Evolutionary conservation across 345 rosid species (phyloP).

Genomic region (Populus tremula): DNA sequence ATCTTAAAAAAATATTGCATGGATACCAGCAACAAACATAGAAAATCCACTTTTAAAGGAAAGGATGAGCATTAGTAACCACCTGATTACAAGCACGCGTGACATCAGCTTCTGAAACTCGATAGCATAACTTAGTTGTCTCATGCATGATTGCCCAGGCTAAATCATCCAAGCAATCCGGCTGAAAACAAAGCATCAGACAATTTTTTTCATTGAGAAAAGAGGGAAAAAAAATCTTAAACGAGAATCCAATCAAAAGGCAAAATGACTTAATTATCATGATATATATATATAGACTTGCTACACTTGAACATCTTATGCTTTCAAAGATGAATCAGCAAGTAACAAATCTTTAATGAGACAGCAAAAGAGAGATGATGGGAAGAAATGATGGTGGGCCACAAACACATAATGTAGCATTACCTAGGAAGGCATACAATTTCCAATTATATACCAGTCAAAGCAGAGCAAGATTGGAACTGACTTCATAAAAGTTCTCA

Average conservation of each 20-base stretch:
- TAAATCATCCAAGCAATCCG: conserved; percentile 86
- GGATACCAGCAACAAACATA: neutral
- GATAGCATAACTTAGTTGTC: conserved; percentile 72
- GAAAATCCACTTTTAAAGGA: neutral
- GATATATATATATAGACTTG: neutral
- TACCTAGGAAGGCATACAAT: neutral
- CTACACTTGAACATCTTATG: neutral
- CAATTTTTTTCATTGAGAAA: neutral
- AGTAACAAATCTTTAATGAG: neutral
- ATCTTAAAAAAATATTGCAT: neutral
- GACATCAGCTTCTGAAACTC: conserved; percentile 95
- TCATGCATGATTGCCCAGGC: conserved; percentile 95
- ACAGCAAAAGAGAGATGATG: neutral
- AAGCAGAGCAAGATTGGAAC: neutral
- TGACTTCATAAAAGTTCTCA: neutral
- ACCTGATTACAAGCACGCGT: conserved; percentile 98
- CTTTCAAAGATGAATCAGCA: neutral
- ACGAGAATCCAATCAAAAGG: neutral
- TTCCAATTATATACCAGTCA: neutral
- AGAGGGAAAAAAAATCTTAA: neutral
- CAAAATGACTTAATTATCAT: neutral
- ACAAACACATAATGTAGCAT: no score
- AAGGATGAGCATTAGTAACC: neutral
- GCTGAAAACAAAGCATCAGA: conserved; percentile 38
- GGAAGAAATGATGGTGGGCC: neutral